Percentiles rank a stretch among this genome's conserved stretches.
These are phyloP conservation scores for Caulochytrium protostelioides DNA, from an alignment of 371 early-diverging fungal species.

Conservation along the genomic window DNA sequence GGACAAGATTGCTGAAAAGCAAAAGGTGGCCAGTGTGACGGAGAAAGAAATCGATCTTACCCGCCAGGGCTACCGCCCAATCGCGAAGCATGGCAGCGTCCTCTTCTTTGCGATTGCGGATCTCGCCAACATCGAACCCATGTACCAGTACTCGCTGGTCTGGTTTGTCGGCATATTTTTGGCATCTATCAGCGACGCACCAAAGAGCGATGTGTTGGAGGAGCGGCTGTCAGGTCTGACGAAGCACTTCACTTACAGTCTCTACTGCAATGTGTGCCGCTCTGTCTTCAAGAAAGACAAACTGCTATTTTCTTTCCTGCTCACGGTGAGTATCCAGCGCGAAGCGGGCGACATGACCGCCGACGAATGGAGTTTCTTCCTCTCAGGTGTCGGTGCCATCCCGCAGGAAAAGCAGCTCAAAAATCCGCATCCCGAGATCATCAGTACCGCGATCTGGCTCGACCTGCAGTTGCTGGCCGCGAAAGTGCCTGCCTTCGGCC, in stretches of 20 bases:
- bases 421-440: slow-evolving; percentile 25
- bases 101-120: slow-evolving; percentile 34
- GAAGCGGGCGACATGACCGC: slow-evolving; percentile 21
- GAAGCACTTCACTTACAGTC: slow-evolving; percentile 27
- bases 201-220: slow-evolving; percentile 21
- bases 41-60: slow-evolving; percentile 32
- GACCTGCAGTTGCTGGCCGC: slow-evolving; percentile 18
- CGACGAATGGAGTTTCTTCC: slow-evolving; percentile 29
- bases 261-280: slow-evolving; percentile 32
- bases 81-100: slow-evolving; percentile 28
- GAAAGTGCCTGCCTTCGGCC: slow-evolving; percentile 14
- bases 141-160: slow-evolving; percentile 32
- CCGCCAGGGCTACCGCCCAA: slow-evolving; percentile 28
- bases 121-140: slow-evolving; percentile 35
- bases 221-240: slow-evolving; percentile 23
- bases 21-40: slow-evolving; percentile 28
- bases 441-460: slow-evolving; percentile 25
- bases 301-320: slow-evolving; percentile 30
- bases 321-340: slow-evolving; percentile 23
- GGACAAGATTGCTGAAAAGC: slow-evolving; percentile 31
- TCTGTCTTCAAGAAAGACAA: slow-evolving; percentile 37
- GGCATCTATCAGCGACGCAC: slow-evolving; percentile 22
- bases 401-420: no score
- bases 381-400: slow-evolving; percentile 17
- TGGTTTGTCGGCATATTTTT: slow-evolving; percentile 33